A percentile compares a stretch with the other conserved stretches of the same genome.
These are phyloP conservation scores for Lonicera japonica DNA, from an alignment of 129 eudicot species.

Conservation along the genomic window DNA sequence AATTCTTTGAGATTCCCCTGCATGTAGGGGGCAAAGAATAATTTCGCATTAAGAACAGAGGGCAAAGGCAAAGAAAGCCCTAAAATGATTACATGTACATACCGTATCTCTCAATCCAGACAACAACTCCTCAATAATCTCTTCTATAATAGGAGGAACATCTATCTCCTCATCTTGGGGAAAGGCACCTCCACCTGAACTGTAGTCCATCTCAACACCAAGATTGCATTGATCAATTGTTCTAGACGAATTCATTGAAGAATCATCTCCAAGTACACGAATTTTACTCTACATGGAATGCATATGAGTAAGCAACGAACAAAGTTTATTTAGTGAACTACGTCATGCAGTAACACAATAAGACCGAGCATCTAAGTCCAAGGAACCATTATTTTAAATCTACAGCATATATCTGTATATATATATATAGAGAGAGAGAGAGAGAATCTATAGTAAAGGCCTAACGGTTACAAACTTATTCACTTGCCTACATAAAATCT, in stretches of 20 bases:
- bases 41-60: too few relatives aligned
- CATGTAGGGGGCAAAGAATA: too few relatives aligned
- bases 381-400: too few relatives aligned
- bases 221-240: conserved; percentile 18
- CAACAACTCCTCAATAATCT: conserved; percentile 70
- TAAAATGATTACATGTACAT: conserved; percentile 24
- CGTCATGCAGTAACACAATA: not conserved
- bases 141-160: conserved; percentile 87
- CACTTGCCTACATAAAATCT: not conserved
- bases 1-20: too few relatives aligned
- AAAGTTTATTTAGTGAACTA: not conserved
- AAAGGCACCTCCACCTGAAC: conserved; percentile 24
- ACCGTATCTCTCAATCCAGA: conserved; percentile 92
- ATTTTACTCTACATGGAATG: conserved; percentile 56
- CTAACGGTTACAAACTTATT: not conserved
- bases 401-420: not conserved
- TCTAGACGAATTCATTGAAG: conserved; percentile 26
- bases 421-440: not conserved
- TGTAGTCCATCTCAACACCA: conserved; percentile 19
- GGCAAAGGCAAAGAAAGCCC: conserved; percentile 8
- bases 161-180: conserved; percentile 84
- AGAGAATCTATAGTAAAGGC: not conserved
- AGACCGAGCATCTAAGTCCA: not conserved
- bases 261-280: conserved; percentile 55
- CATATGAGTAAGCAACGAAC: conserved; percentile 10